phyloP scores from a whole-genome alignment of 257 asterid species.

The Nicotiana otophora region DNA sequence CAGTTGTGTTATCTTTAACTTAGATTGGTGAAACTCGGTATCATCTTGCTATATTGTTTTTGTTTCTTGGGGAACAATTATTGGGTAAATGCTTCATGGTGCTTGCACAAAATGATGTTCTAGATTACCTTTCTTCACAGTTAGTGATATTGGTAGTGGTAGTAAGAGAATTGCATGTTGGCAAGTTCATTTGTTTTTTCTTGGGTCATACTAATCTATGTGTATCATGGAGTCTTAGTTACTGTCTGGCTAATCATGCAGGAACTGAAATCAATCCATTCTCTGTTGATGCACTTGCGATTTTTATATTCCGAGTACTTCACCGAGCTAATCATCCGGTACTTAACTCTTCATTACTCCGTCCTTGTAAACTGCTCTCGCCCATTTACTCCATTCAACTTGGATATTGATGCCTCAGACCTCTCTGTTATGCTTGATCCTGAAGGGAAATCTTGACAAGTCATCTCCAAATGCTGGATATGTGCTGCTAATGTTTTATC shows the following conservation, averaged over 20 bases:
- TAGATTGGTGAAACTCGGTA: background rate
- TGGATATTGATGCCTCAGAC: slow-evolving; percentile 6
- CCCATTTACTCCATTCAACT: background rate
- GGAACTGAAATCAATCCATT: slow-evolving; percentile 90
- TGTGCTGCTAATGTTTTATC: slow-evolving; percentile 84
- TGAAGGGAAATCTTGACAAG: slow-evolving; percentile 90
- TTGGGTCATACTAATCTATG: background rate
- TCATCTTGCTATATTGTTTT: background rate
- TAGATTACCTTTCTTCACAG: no score
- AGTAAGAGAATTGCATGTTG: background rate
- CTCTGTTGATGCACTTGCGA: slow-evolving; percentile 87
- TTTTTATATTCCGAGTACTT: slow-evolving; percentile 77
- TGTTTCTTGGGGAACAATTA: background rate
- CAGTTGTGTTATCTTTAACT: background rate
- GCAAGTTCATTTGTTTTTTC: background rate
- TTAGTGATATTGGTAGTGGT: background rate
- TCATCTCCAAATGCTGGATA: slow-evolving; percentile 81
- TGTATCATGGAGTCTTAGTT: background rate
- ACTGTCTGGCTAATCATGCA: slow-evolving; percentile 21
- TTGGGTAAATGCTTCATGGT: background rate
- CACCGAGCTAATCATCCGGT: slow-evolving; percentile 91
- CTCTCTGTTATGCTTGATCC: slow-evolving; percentile 18
- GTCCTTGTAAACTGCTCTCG: background rate
- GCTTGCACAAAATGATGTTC: background rate
- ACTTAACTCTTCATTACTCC: slow-evolving; percentile 21